Evolutionary conservation across 371 early-diverging fungal species (phyloP).

Genomic region (Choanephora cucurbitarum): DNA sequence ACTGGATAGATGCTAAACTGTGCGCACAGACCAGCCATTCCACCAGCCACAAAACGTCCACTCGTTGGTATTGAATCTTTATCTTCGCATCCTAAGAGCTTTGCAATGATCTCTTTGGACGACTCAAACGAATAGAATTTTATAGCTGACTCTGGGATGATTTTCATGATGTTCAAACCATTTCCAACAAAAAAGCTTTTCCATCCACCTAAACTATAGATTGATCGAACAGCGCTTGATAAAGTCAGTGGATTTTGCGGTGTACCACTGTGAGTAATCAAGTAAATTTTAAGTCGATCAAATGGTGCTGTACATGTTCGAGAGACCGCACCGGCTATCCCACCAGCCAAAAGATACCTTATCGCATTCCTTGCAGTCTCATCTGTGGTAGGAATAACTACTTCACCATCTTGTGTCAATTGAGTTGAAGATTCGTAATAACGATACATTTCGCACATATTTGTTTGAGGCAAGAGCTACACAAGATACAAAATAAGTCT

Average conservation of each 20-base stretch:
- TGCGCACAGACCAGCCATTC: slow-evolving; percentile 68
- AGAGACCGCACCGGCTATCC: slow-evolving; percentile 76
- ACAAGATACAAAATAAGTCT: neutral
- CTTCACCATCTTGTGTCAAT: slow-evolving; percentile 62
- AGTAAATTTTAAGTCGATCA: slow-evolving; percentile 76
- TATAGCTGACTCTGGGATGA: slow-evolving; percentile 79
- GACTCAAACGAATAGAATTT: slow-evolving; percentile 75
- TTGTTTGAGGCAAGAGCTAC: slow-evolving; percentile 45
- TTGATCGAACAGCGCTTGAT: slow-evolving; percentile 37
- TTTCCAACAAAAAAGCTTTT: slow-evolving; percentile 76
- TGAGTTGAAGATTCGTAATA: slow-evolving; percentile 64
- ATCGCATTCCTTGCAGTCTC: slow-evolving; percentile 45
- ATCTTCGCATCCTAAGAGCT: slow-evolving; percentile 39
- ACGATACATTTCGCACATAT: slow-evolving; percentile 59
- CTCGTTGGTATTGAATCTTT: slow-evolving; percentile 57
- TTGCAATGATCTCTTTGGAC: slow-evolving; percentile 56
- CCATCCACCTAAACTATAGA: slow-evolving; percentile 67
- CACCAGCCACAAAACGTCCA: slow-evolving; percentile 77
- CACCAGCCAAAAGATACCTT: slow-evolving; percentile 74
- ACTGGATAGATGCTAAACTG: slow-evolving; percentile 78
- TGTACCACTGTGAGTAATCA: slow-evolving; percentile 54
- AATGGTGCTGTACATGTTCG: slow-evolving; percentile 83
- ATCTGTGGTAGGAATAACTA: slow-evolving; percentile 56
- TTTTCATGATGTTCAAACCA: slow-evolving; percentile 80
- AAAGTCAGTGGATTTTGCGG: slow-evolving; percentile 29